phyloP scores from a whole-genome alignment of 768 basidiomycete genomes.

The Myochromella boudieri region DNA sequence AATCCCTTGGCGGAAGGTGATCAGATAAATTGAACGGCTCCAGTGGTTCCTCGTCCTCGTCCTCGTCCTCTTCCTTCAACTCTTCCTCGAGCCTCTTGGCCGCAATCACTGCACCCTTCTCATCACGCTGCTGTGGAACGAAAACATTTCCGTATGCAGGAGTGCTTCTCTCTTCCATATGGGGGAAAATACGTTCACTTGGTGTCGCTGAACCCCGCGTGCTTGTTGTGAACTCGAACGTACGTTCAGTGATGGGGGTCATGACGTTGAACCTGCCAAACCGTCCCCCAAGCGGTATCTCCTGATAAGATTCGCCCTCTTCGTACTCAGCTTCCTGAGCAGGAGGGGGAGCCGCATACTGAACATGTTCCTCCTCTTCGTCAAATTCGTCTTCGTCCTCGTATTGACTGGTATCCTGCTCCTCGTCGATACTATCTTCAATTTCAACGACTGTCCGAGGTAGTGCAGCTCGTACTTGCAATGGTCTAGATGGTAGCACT shows the following conservation, averaged over 20 bases:
- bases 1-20: conserved; percentile 21
- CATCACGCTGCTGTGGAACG: conserved; percentile 32
- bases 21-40: conserved; percentile 29
- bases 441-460: conserved; percentile 24
- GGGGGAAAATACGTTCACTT: conserved; percentile 25
- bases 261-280: conserved; percentile 88
- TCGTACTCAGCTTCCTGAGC: conserved; percentile 32
- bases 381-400: conserved; percentile 29
- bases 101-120: conserved; percentile 48
- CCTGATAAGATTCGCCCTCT: conserved; percentile 39
- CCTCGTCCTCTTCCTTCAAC: conserved; percentile 34
- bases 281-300: conserved; percentile 67
- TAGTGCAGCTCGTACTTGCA: conserved; percentile 11
- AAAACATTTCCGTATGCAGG: conserved; percentile 24
- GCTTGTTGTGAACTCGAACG: conserved; percentile 76
- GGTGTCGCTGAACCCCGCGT: conserved; percentile 48
- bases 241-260: conserved; percentile 97
- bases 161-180: conserved; percentile 20
- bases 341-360: conserved; percentile 30
- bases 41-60: conserved; percentile 29
- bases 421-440: conserved; percentile 29
- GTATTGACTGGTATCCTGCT: conserved; percentile 29
- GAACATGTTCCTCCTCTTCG: conserved; percentile 31
- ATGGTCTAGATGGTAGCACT: not conserved
- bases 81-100: conserved; percentile 57